Evolutionary conservation across 148 eudicot species (phyloP).

Genomic region (Chenopodium quinoa): DNA sequence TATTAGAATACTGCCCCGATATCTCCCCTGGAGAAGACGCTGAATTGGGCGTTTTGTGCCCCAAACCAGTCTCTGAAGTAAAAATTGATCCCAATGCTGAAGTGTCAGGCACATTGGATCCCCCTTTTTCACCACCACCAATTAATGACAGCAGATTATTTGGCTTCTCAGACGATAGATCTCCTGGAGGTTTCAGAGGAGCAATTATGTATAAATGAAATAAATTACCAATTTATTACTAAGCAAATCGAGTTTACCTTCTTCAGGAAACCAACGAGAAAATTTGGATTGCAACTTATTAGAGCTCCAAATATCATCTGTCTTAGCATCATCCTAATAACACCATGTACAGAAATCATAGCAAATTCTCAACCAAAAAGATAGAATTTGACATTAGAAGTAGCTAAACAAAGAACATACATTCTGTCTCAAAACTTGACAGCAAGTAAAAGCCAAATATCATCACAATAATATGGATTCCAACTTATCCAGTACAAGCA

Average conservation of each 20-base stretch:
- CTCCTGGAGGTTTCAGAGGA: conserved; percentile 32
- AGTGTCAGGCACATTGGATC: conserved; percentile 30
- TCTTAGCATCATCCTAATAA: conserved; percentile 42
- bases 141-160: conserved; percentile 71
- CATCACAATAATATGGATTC: neutral
- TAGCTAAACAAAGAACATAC: neutral
- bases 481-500: neutral
- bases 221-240: neutral
- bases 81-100: conserved; percentile 22
- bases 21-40: conserved; percentile 35
- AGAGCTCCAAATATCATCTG: conserved; percentile 52
- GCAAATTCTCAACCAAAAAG: conserved; percentile 1
- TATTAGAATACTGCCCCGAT: conserved; percentile 33
- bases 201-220: neutral
- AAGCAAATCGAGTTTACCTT: conserved; percentile 44
- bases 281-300: conserved; percentile 59
- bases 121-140: conserved; percentile 64
- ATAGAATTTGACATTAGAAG: neutral
- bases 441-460: neutral
- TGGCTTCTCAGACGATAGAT: conserved; percentile 40
- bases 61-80: conserved; percentile 29
- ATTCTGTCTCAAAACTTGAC: neutral
- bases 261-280: conserved; percentile 80
- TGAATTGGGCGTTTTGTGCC: conserved; percentile 24
- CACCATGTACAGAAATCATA: neutral